Evolutionary conservation across 768 basidiomycete genomes (phyloP).

Genomic region (Hortiboletus campestris): DNA sequence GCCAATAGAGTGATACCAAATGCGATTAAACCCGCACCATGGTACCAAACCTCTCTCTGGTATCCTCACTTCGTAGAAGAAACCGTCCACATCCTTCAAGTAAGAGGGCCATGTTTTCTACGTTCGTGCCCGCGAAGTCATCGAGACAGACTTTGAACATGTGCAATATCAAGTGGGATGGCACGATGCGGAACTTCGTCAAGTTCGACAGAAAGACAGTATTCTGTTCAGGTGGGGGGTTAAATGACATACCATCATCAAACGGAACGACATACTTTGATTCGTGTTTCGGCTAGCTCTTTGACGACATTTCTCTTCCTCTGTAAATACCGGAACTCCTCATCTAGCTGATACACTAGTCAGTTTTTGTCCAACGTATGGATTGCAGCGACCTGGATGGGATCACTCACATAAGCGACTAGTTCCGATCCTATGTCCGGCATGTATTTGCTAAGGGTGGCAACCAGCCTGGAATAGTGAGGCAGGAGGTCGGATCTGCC

Average conservation of each 20-base stretch:
- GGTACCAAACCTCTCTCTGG: conserved; percentile 77
- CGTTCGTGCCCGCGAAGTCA: conserved; percentile 88
- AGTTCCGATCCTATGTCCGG: conserved; percentile 87
- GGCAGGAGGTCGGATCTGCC: conserved; percentile 88
- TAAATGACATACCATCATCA: background rate
- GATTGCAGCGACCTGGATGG: background rate
- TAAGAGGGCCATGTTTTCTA: conserved; percentile 89
- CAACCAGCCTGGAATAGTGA: conserved; percentile 88
- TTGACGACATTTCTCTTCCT: conserved; percentile 90
- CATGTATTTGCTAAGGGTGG: conserved; percentile 89
- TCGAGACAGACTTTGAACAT: conserved; percentile 97
- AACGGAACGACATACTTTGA: conserved; percentile 56
- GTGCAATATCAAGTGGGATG: conserved; percentile 88
- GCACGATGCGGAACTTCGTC: conserved; percentile 94
- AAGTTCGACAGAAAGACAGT: conserved; percentile 83
- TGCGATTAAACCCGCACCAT: conserved; percentile 56
- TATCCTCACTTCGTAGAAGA: conserved; percentile 83
- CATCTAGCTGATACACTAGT: conserved; percentile 61
- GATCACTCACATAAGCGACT: conserved; percentile 64
- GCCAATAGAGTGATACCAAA: background rate
- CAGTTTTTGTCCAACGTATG: background rate
- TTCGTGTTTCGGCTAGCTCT: conserved; percentile 80
- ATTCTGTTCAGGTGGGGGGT: conserved; percentile 54
- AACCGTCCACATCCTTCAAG: conserved; percentile 95
- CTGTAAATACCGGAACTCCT: conserved; percentile 95